Evolutionary conservation across 495 filamentous ascomycete genomes (phyloP), one percentile per base, ranked within the genome.

Genomic region (Neurospora intermedia): DNA sequence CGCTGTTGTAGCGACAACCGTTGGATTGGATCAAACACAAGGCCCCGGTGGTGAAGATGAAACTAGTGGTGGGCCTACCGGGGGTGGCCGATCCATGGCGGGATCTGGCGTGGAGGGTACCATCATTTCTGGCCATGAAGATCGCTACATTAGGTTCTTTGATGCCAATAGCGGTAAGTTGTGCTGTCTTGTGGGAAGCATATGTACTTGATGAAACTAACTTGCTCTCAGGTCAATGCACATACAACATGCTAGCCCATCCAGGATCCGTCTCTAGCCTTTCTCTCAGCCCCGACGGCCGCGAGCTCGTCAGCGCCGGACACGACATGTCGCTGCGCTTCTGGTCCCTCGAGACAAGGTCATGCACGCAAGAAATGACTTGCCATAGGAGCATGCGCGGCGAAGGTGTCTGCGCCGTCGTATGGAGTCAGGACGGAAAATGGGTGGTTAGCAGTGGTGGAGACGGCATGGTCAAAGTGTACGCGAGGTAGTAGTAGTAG

Each of bases 381-480:
- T 91, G 88, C 76, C 94, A 98, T 80, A 87, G 96, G 40, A 83
- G 92, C 71, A 97, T 98, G 94, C 88, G 94, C 70, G 96, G 94
- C 13, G 96, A 99, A 80, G 96, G 96, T 35, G 93, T 98, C 39
- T 97, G 94, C 83, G 85, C 89, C 18, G 96, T 97, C 13, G 91
- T 93, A 23, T 99, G 96, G 96, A 96, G 92, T 78, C 90, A 92
- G 75, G 96, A 99, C 76, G 94, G 95, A 43, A 87, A 92, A 73
- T 94, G 94, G 91, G 94, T 98, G 45, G 93, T 99, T 73, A 93
- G 92, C 75, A 96, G 90, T 11, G 96, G 96, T 23, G 96, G 96
- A n/a, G 96, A 99, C 80, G 96, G 96, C 3, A 90, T 97, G 23
- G 96, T 97, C 62, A 99, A 98, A 85, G 96, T 98, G 72, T 97